Percentiles rank a stretch among this genome's conserved stretches.
These are phyloP conservation scores for Phytophthora podocarpi DNA, from an alignment of 352 stramenopile genomes.

Conservation along the genomic window DNA sequence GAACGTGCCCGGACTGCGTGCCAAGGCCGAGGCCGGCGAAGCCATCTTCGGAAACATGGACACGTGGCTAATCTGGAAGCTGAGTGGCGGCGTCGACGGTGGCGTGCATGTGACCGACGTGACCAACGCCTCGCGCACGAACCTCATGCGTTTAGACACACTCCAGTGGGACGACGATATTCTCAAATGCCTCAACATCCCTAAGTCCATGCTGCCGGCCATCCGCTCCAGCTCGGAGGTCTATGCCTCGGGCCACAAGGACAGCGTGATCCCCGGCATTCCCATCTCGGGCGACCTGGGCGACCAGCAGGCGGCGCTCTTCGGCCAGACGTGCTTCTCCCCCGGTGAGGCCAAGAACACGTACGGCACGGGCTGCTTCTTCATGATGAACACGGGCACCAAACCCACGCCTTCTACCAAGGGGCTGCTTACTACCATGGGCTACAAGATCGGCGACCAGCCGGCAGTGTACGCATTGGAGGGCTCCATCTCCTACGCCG, in stretches of 20 bases:
- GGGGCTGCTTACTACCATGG: constrained; percentile 96
- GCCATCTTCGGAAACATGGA: constrained; percentile 98
- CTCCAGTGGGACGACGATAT: constrained; percentile 93
- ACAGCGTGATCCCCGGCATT: constrained; percentile 83
- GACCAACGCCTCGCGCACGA: constrained; percentile 97
- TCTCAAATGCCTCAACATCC: constrained; percentile 87
- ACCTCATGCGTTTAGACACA: constrained; percentile 93
- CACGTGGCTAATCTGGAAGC: constrained; percentile 96
- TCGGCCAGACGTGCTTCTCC: constrained; percentile 97
- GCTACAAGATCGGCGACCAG: constrained; percentile 82
- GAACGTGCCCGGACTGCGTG: constrained; percentile 89
- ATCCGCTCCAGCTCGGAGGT: constrained; percentile 93
- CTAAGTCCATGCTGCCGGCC: constrained; percentile 85
- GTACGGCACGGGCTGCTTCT: constrained; percentile 99
- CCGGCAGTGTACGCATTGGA: constrained; percentile 97
- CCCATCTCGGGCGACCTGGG: constrained; percentile 94
- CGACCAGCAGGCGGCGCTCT: constrained; percentile 97
- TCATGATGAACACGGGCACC: constrained; percentile 99
- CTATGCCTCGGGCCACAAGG: constrained; percentile 67
- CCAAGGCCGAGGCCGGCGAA: constrained; percentile 85
- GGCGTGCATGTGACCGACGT: constrained; percentile 96
- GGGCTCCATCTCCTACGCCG: constrained; percentile 95
- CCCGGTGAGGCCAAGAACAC: constrained; percentile 98
- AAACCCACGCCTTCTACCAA: constrained; percentile 88
- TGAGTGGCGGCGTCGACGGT: constrained; percentile 85